A percentile compares a stretch with the other conserved stretches of the same genome.
These are phyloP conservation scores for Samsoniella hepiali DNA, from an alignment of 2,329 filamentous ascomycete genomes.

Conservation along the genomic window DNA sequence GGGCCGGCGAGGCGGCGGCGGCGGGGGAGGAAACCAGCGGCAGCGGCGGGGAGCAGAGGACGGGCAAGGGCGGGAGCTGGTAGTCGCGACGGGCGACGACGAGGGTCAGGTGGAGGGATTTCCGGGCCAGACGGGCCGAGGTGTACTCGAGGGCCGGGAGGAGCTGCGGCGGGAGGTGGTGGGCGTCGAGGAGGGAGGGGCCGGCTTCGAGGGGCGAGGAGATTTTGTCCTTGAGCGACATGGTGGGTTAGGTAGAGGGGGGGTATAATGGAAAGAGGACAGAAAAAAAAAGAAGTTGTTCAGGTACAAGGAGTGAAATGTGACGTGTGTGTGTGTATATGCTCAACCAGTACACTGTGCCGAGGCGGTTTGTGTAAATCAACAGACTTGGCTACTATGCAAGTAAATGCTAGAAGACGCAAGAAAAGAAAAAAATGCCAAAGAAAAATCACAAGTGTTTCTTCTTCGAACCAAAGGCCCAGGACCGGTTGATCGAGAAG, in stretches of 20 bases:
- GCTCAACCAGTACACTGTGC: not conserved
- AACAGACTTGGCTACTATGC: not conserved
- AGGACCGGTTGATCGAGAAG: constrained; percentile 9
- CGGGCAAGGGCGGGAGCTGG: constrained; percentile 43
- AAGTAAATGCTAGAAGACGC: constrained; percentile 19
- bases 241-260: constrained; percentile 22
- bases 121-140: constrained; percentile 53
- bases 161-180: constrained; percentile 55
- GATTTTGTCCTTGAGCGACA: constrained; percentile 54
- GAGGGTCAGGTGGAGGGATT: constrained; percentile 54
- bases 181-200: constrained; percentile 54
- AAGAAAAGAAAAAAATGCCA: not conserved
- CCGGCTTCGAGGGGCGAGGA: constrained; percentile 63
- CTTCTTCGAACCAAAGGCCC: constrained; percentile 1
- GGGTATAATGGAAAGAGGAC: not conserved
- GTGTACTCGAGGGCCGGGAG: constrained; percentile 56
- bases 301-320: constrained; percentile 8
- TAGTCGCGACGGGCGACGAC: constrained; percentile 56
- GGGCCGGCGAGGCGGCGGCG: constrained; percentile 32
- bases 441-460: not conserved
- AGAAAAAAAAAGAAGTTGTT: not conserved
- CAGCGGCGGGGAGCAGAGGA: constrained; percentile 25
- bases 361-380: not conserved
- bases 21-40: constrained; percentile 9
- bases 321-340: not conserved